Evolutionary conservation across 148 eudicot species (phyloP).

Genomic region (Salicornia ramosissima): DNA sequence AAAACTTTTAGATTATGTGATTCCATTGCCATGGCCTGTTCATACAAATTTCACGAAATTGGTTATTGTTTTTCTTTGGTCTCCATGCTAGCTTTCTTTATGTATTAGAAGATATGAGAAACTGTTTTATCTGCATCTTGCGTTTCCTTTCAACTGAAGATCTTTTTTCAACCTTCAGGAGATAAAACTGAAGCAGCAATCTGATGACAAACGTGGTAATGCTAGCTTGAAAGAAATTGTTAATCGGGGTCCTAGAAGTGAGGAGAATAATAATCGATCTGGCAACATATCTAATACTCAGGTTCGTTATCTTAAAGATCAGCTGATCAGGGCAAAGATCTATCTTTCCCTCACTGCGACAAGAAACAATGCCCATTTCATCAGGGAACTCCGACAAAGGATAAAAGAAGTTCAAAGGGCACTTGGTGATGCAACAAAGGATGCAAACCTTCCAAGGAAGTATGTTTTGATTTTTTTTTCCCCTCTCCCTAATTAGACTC

Average conservation of each 20-base stretch:
- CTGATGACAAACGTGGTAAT: slow-evolving; percentile 27
- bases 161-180: slow-evolving; percentile 31
- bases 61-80: not conserved
- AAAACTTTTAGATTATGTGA: not conserved
- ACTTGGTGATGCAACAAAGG: slow-evolving; percentile 77
- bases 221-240: slow-evolving; percentile 23
- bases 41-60: not conserved
- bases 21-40: not conserved
- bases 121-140: not conserved
- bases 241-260: slow-evolving; percentile 27
- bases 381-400: slow-evolving; percentile 75
- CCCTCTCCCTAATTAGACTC: not conserved
- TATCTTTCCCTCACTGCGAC: slow-evolving; percentile 78
- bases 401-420: slow-evolving; percentile 77
- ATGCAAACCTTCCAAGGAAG: slow-evolving; percentile 74
- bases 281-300: slow-evolving; percentile 39
- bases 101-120: not conserved
- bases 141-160: slow-evolving; percentile 1
- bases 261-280: slow-evolving; percentile 35
- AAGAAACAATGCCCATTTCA: slow-evolving; percentile 74
- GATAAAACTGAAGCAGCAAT: slow-evolving; percentile 23
- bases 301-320: slow-evolving; percentile 79
- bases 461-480: slow-evolving; percentile 29
- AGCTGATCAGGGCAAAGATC: slow-evolving; percentile 69
- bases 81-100: slow-evolving; percentile 7